Evolutionary conservation across 2,329 filamentous ascomycete genomes (phyloP).

Genomic region (Tolypocladium guangdongense): DNA sequence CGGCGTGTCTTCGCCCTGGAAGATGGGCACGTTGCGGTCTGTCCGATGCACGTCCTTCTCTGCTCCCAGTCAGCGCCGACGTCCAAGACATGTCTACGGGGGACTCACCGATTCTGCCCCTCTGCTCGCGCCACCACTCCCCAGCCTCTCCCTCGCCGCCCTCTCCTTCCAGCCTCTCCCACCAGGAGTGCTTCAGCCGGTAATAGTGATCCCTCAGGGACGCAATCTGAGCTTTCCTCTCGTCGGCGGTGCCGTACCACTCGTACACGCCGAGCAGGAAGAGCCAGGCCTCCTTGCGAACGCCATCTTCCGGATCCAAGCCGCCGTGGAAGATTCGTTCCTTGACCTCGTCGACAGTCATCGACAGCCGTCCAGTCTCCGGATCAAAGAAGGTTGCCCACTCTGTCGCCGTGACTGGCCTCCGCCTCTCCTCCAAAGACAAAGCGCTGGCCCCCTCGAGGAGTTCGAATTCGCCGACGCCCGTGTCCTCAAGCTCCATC

Average conservation of each 20-base stretch:
- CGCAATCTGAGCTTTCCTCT: slow-evolving; percentile 72
- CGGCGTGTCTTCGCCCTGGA: slow-evolving; percentile 89
- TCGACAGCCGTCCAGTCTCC: slow-evolving; percentile 58
- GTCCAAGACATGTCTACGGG: neutral
- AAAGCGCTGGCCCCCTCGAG: slow-evolving; percentile 68
- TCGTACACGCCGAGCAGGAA: slow-evolving; percentile 86
- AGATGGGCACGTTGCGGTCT: slow-evolving; percentile 88
- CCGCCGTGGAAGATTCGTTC: slow-evolving; percentile 96
- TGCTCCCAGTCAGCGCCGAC: slow-evolving; percentile 28
- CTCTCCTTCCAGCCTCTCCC: slow-evolving; percentile 82
- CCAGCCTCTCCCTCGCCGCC: slow-evolving; percentile 69
- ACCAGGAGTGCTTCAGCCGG: slow-evolving; percentile 88
- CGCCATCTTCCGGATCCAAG: slow-evolving; percentile 76
- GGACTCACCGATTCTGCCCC: slow-evolving; percentile 74
- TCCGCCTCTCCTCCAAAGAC: slow-evolving; percentile 65
- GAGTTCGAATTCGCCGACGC: slow-evolving; percentile 92
- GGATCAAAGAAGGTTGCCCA: slow-evolving; percentile 87
- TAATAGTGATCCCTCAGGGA: slow-evolving; percentile 89
- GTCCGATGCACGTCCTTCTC: slow-evolving; percentile 98
- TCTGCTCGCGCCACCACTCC: slow-evolving; percentile 96
- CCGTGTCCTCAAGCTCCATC: slow-evolving; percentile 85
- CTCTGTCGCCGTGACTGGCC: slow-evolving; percentile 67
- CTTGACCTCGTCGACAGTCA: slow-evolving; percentile 88
- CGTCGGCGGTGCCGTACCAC: slow-evolving; percentile 83
- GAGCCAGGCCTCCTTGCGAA: slow-evolving; percentile 92